Conservation (phyloP, 1,284 basidiomycete genomes). For the Malassezia japonica region DNA sequence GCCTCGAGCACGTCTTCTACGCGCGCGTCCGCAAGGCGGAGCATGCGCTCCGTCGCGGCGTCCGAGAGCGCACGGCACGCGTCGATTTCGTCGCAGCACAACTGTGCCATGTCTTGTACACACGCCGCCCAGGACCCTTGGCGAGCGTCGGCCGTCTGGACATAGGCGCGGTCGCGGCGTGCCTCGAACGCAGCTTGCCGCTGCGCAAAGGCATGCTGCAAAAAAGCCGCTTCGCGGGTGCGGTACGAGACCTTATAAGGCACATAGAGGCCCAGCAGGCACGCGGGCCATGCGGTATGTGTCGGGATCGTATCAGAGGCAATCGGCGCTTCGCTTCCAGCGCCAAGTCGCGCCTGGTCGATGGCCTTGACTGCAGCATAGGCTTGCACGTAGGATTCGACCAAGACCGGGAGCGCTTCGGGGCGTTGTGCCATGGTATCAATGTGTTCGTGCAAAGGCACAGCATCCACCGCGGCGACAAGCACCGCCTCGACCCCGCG, state of each 20-base stretch:
- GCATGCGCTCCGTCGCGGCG: conserved; percentile 4
- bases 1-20: background rate
- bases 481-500: background rate
- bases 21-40: background rate
- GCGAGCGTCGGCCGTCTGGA: background rate
- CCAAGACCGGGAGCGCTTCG: conserved; percentile 5
- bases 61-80: background rate
- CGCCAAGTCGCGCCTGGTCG: background rate
- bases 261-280: conserved; percentile 2
- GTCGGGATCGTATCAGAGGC: background rate
- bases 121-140: conserved; percentile 6
- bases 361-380: background rate
- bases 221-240: background rate
- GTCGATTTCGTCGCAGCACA: conserved; percentile 1
- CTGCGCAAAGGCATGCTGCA: background rate
- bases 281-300: background rate
- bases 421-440: background rate
- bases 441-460: background rate
- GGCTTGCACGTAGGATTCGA: conserved; percentile 6
- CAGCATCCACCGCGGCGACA: background rate
- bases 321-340: background rate
- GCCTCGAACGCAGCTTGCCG: background rate
- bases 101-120: background rate
- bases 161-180: conserved; percentile 11
- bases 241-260: conserved; percentile 3